A percentile compares a stretch with the other conserved stretches of the same genome.
phyloP scores from a whole-genome alignment of 2,329 filamentous ascomycete species.

The Neonectria faginata region DNA sequence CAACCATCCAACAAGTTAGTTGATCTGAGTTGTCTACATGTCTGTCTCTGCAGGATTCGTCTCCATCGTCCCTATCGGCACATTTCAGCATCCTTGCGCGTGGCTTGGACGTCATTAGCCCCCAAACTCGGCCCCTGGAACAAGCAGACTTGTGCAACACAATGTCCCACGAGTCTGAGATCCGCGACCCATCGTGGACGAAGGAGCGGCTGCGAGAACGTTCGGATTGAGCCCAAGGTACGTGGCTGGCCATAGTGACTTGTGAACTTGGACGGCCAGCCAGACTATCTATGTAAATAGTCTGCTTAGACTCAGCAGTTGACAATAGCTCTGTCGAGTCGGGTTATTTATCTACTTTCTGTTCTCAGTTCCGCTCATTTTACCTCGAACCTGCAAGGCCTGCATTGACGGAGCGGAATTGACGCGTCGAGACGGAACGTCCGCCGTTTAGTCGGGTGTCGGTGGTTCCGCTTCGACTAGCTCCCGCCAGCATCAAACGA shows the following conservation, averaged over 20 bases:
- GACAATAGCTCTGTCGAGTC: neutral
- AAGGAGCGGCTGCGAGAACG: neutral
- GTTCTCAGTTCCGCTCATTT: neutral
- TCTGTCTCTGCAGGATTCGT: too few relatives aligned
- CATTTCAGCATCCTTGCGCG: neutral
- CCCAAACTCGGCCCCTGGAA: neutral
- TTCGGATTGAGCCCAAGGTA: too few relatives aligned
- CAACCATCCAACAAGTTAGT: neutral
- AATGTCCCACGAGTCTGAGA: neutral
- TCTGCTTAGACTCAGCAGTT: neutral
- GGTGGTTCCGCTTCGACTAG: constrained; percentile 16
- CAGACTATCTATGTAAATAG: too few relatives aligned
- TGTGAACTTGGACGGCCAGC: neutral
- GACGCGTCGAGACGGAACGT: constrained; percentile 18
- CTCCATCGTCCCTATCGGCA: neutral
- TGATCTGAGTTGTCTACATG: neutral
- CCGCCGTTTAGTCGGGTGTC: constrained; percentile 10
- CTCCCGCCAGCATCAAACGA: neutral
- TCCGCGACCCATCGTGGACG: neutral
- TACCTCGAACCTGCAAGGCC: neutral
- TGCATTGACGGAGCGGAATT: constrained; percentile 9
- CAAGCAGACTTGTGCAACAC: neutral
- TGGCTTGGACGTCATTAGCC: neutral
- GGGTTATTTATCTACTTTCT: neutral
- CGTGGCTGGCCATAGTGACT: neutral